Base-by-base conservation (phyloP, 345 rosid genomes). In the Turnera subulata region DNA sequence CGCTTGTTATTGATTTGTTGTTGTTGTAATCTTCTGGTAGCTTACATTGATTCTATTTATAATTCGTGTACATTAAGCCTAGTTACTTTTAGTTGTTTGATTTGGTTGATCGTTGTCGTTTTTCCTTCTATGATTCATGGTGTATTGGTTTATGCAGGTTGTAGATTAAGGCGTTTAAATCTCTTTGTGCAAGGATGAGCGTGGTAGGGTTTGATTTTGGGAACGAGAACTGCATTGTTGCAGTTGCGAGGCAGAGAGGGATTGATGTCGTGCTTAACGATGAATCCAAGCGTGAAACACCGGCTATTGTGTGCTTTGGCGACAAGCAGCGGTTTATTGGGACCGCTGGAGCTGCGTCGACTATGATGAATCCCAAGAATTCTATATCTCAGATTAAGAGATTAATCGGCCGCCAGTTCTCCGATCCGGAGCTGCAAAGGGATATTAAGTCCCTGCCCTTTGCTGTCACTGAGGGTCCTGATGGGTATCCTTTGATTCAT, bases 231-330 rank as follows among this genome's bases (percentile, higher is more conserved):
- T 77, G 96, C 65, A 71, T 87, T 66, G 97, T 93, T 39, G 97
- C 96, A 33, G 99, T 93, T 59, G 96, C 99, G 0, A 80, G 97
- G 78, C 97, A 89, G 63, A 83, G 99, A 63, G 94, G 96, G 42
- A 93, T 89, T 46, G 99, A 89, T 59, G 96, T 93, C 2, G 97
- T 93, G 57, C 97, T 93, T 43, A 89, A 93, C 40, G 94, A 89
- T 76, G 99, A 92, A 65, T 93, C 99, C 0, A 89, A 93, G 69
- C 96, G 99, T 7, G 97, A 89, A 76, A 93, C 99, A 29, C 97
- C 96, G 0, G 80, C 94, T 18, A 62, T 93, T 49, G 96, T 89
- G 1, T 93, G 96, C 75, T 89, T 87, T 42, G 96, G 96, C 11
- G 94, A 87, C 44, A 87, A 93, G 69, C 94, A 93, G 74, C 70